A percentile compares a stretch with the other conserved stretches of the same genome.
Conservation (phyloP, 2,329 filamentous ascomycete species). For the Intubia oerlemansii region DNA sequence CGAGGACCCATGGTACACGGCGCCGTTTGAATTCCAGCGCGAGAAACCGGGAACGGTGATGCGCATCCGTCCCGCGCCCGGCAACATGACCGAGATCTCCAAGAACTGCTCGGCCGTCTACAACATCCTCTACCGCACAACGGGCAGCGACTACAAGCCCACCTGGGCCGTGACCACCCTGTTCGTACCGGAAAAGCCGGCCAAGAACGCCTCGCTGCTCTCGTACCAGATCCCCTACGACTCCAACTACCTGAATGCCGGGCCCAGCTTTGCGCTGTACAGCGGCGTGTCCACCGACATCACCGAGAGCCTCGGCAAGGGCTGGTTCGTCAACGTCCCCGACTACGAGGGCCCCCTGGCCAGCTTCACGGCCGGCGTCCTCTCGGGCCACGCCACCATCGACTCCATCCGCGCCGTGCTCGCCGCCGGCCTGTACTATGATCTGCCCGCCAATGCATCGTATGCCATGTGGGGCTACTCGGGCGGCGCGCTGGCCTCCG, state of each 20-base stretch:
- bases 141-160: slow-evolving; percentile 13
- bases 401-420: slow-evolving; percentile 21
- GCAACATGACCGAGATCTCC: slow-evolving; percentile 9
- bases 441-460: slow-evolving; percentile 11
- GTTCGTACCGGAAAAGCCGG: slow-evolving; percentile 10
- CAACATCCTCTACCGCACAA: slow-evolving; percentile 18
- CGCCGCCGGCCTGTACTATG: slow-evolving; percentile 7
- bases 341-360: slow-evolving; percentile 22
- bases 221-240: slow-evolving; percentile 21
- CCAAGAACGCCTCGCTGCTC: slow-evolving; percentile 10
- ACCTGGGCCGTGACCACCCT: slow-evolving; percentile 19
- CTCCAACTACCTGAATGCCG: slow-evolving; percentile 16
- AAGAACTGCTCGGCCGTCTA: slow-evolving; percentile 11
- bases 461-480: slow-evolving; percentile 30
- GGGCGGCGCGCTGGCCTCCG: slow-evolving; percentile 26
- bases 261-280: slow-evolving; percentile 16
- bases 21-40: slow-evolving; percentile 11
- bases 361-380: slow-evolving; percentile 19
- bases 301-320: slow-evolving; percentile 15
- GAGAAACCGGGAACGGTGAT: slow-evolving; percentile 12
- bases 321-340: slow-evolving; percentile 22
- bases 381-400: slow-evolving; percentile 20
- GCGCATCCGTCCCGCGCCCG: slow-evolving; percentile 11
- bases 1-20: slow-evolving; percentile 14
- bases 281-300: slow-evolving; percentile 11